Conservation (phyloP, 176 grass and related monocot genomes). For the Raddia guianensis region DNA sequence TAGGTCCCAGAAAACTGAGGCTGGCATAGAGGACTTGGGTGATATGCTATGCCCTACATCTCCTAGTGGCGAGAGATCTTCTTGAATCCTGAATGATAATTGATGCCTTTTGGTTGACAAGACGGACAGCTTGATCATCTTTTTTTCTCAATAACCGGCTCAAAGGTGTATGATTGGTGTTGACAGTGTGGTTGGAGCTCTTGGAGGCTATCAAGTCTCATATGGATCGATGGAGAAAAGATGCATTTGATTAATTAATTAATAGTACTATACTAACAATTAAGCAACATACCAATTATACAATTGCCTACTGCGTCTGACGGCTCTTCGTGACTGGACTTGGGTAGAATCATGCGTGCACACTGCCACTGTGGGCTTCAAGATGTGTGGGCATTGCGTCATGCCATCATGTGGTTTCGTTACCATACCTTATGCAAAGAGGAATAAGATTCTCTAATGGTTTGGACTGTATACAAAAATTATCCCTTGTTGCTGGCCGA, state of each 20-base stretch:
- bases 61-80: slow-evolving; percentile 6
- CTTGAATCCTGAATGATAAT: not conserved
- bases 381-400: not conserved
- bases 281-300: not conserved
- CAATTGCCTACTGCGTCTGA: not conserved
- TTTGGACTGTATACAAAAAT: not conserved
- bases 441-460: not conserved
- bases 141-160: slow-evolving; percentile 28
- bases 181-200: slow-evolving; percentile 18
- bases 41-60: not conserved
- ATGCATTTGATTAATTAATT: not conserved
- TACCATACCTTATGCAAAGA: not conserved
- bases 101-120: slow-evolving; percentile 8
- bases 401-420: not conserved
- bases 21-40: not conserved
- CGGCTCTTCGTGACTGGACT: not conserved
- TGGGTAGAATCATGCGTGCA: not conserved
- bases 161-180: not conserved
- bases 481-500: not conserved
- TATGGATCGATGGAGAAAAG: slow-evolving; percentile 11
- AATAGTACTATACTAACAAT: not conserved
- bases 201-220: slow-evolving; percentile 28
- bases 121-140: slow-evolving; percentile 5
- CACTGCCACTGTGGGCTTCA: not conserved
- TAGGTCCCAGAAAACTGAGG: not conserved